Evolutionary conservation across 192 early-diverging fungal genomes (phyloP).

Genomic region (Coemansia sp.): DNA sequence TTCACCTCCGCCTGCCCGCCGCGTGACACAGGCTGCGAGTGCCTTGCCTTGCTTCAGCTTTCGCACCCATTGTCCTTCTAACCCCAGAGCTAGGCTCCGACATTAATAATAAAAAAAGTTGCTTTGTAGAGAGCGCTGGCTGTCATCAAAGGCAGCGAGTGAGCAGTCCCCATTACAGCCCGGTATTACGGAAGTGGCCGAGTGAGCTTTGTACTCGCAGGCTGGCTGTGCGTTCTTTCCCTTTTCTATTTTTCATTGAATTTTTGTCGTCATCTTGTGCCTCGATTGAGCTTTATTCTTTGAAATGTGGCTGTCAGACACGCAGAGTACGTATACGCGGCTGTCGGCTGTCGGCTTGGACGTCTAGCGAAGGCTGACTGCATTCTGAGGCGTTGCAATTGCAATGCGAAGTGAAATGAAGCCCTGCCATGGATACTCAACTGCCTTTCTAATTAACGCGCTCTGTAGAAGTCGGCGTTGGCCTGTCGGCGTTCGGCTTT

Average conservation of each 20-base stretch:
- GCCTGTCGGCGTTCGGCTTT: slow-evolving; percentile 89
- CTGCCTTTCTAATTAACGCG: not conserved
- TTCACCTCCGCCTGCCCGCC: too few species aligned
- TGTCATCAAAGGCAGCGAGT: not conserved
- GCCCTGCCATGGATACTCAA: slow-evolving; percentile 24
- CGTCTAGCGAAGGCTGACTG: too few species aligned
- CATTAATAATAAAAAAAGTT: too few species aligned
- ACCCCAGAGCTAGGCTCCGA: not conserved
- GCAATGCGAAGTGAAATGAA: too few species aligned
- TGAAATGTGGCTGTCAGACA: slow-evolving; percentile 72
- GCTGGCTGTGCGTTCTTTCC: not conserved
- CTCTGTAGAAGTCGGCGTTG: slow-evolving; percentile 84
- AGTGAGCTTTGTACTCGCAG: too few species aligned
- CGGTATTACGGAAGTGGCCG: not conserved
- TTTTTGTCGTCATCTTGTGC: not conserved
- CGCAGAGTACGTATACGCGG: slow-evolving; percentile 75
- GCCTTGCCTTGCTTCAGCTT: too few species aligned
- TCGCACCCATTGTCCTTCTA: not conserved
- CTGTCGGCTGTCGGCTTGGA: too few species aligned
- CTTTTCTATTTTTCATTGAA: slow-evolving; percentile 3
- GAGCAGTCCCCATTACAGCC: not conserved
- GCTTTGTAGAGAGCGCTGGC: too few species aligned
- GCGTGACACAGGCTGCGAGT: too few species aligned
- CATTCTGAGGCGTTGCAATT: not conserved
- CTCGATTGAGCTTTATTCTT: not conserved